Conservation (phyloP, 2,329 filamentous ascomycete genomes). For the Aspergillus hiratsukae region DNA sequence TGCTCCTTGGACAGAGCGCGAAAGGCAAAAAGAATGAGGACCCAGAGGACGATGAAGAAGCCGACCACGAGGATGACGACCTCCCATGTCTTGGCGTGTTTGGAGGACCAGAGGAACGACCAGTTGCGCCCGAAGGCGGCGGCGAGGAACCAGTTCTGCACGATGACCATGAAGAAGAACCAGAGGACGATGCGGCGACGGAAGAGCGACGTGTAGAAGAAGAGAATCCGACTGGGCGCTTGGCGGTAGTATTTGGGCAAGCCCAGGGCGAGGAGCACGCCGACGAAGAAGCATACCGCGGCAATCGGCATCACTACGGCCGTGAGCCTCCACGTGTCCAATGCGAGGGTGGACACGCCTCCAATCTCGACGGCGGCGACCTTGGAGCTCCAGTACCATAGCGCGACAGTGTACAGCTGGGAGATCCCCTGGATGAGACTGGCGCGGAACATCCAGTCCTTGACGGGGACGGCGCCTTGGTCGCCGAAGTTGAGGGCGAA, state of each 20-base stretch:
- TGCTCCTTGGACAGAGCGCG: constrained; percentile 53
- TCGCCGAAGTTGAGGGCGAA: constrained; percentile 64
- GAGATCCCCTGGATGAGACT: constrained; percentile 62
- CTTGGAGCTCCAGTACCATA: constrained; percentile 63
- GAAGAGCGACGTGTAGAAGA: constrained; percentile 58
- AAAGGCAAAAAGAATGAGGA: constrained; percentile 42
- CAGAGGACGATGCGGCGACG: constrained; percentile 61
- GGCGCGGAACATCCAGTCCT: constrained; percentile 62
- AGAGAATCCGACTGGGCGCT: constrained; percentile 57
- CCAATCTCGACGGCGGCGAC: constrained; percentile 37
- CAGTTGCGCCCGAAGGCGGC: constrained; percentile 63
- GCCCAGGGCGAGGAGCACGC: constrained; percentile 52
- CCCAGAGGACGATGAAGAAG: constrained; percentile 55
- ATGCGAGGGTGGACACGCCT: neutral
- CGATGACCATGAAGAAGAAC: constrained; percentile 59
- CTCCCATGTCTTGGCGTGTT: constrained; percentile 53
- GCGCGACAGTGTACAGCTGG: constrained; percentile 58
- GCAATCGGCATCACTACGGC: constrained; percentile 55
- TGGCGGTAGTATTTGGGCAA: constrained; percentile 64
- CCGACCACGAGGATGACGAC: constrained; percentile 49
- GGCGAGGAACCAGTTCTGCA: constrained; percentile 64
- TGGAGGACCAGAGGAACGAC: constrained; percentile 53
- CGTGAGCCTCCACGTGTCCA: constrained; percentile 26
- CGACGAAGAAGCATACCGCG: constrained; percentile 52
- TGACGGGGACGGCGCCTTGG: constrained; percentile 58